phyloP scores from a whole-genome alignment of 176 grass and related monocot species.

The Aegilops bicornis region DNA sequence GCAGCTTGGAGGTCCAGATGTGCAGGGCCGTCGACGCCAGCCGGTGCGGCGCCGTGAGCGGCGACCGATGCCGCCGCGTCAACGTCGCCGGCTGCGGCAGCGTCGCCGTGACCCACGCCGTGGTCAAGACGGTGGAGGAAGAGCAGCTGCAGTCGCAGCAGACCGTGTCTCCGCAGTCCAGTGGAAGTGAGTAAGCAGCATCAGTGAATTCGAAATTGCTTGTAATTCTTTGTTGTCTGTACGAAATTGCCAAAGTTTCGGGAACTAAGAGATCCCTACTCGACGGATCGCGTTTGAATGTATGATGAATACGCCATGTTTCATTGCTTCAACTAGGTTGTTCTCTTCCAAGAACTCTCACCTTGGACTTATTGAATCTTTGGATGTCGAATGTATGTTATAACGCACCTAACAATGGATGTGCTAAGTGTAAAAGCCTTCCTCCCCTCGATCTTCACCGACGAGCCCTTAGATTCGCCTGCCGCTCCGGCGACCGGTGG shows the following conservation, averaged over 20 bases:
- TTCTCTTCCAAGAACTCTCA: no score
- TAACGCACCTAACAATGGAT: no score
- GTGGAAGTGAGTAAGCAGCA: conserved; percentile 19
- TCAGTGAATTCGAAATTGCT: background rate
- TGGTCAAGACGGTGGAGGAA: conserved; percentile 36
- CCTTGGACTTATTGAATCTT: no score
- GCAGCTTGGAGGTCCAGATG: conserved; percentile 42
- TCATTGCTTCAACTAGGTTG: no score
- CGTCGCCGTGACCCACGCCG: conserved; percentile 40
- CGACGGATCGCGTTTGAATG: background rate
- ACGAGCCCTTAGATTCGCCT: no score
- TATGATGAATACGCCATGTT: background rate
- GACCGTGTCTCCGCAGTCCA: conserved; percentile 8
- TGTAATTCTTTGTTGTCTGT: background rate
- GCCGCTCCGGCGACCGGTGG: no score
- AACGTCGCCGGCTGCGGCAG: conserved; percentile 41
- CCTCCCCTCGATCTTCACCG: no score
- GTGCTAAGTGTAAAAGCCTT: no score
- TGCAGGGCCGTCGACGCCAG: conserved; percentile 46
- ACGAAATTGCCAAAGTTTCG: background rate
- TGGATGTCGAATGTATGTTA: no score
- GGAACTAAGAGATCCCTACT: background rate
- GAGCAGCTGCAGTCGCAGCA: conserved; percentile 24
- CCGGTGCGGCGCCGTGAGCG: conserved; percentile 47
- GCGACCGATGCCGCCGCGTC: conserved; percentile 48